phyloP scores from a whole-genome alignment of 495 filamentous ascomycete genomes.

The Aspergillus panamensis region DNA sequence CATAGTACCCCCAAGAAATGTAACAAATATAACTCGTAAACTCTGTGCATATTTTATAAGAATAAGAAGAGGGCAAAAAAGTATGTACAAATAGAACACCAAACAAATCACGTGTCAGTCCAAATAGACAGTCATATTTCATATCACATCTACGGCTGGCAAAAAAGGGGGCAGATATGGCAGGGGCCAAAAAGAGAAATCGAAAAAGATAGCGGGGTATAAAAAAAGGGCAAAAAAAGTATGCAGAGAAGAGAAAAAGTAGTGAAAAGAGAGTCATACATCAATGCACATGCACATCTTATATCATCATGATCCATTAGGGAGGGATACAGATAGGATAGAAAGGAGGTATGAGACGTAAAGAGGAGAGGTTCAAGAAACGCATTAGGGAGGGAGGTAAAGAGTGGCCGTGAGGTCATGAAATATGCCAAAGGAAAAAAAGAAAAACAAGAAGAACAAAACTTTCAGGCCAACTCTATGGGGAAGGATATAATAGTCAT shows the following conservation, averaged over 20 bases:
- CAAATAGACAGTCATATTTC: not conserved
- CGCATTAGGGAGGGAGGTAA: not conserved
- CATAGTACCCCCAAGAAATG: too few relatives aligned
- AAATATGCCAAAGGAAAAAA: not conserved
- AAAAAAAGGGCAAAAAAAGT: slow-evolving; percentile 7
- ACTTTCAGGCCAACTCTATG: not conserved
- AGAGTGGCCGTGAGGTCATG: not conserved
- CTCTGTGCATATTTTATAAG: too few relatives aligned
- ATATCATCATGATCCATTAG: not conserved
- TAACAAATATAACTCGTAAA: too few relatives aligned
- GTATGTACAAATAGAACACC: not conserved
- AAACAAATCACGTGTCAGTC: not conserved
- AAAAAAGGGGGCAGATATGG: too few relatives aligned
- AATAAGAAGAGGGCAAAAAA: not conserved
- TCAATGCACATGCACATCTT: slow-evolving; percentile 1
- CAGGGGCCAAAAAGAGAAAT: not conserved
- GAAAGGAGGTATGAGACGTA: not conserved
- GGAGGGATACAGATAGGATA: not conserved
- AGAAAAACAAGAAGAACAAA: not conserved
- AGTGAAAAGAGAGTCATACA: not conserved
- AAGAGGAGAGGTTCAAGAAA: not conserved
- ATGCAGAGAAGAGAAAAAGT: slow-evolving; percentile 14
- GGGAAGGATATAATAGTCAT: not conserved
- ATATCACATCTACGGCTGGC: not conserved
- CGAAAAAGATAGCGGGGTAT: slow-evolving; percentile 9